A percentile compares a stretch with the other conserved stretches of the same genome.
phyloP scores from a whole-genome alignment of 192 early-diverging fungal species.

The Pilobolus umbonatus region DNA sequence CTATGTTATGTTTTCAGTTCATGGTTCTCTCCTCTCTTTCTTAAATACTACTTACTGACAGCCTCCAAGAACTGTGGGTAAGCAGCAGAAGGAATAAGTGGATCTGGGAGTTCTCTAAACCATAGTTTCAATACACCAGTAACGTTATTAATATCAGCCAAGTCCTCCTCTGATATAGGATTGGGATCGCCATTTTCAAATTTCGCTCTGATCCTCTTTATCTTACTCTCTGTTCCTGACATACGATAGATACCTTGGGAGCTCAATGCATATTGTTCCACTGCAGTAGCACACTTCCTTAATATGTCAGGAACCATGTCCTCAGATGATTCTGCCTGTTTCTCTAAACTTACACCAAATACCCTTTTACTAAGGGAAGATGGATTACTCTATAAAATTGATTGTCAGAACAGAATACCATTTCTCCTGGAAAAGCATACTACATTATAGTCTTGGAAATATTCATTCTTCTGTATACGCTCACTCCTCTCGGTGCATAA shows the following conservation, averaged over 20 bases:
- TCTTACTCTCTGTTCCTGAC: conserved; percentile 71
- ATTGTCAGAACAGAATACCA: not conserved
- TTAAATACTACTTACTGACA: conserved; percentile 48
- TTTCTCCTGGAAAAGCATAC: too few relatives aligned
- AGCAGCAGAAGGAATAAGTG: conserved; percentile 65
- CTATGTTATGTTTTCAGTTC: conserved; percentile 23
- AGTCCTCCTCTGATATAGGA: conserved; percentile 52
- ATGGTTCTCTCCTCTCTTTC: not conserved
- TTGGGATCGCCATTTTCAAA: conserved; percentile 68
- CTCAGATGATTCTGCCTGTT: conserved; percentile 65
- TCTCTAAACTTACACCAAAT: conserved; percentile 54
- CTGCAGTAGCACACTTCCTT: conserved; percentile 68
- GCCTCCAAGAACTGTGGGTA: conserved; percentile 70
- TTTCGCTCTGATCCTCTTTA: conserved; percentile 63
- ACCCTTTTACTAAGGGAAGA: conserved; percentile 6
- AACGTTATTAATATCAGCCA: conserved; percentile 78
- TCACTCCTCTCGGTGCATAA: conserved; percentile 27
- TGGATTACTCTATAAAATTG: not conserved
- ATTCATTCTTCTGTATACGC: conserved; percentile 30
- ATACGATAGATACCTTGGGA: conserved; percentile 88
- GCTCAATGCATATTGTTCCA: conserved; percentile 69
- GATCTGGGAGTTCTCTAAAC: conserved; percentile 89
- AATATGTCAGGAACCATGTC: conserved; percentile 74
- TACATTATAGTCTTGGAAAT: conserved; percentile 38
- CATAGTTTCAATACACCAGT: conserved; percentile 87